These are phyloP conservation scores for Penicillium lagena DNA, from an alignment of 495 filamentous ascomycete genomes.

Conservation along the genomic window DNA sequence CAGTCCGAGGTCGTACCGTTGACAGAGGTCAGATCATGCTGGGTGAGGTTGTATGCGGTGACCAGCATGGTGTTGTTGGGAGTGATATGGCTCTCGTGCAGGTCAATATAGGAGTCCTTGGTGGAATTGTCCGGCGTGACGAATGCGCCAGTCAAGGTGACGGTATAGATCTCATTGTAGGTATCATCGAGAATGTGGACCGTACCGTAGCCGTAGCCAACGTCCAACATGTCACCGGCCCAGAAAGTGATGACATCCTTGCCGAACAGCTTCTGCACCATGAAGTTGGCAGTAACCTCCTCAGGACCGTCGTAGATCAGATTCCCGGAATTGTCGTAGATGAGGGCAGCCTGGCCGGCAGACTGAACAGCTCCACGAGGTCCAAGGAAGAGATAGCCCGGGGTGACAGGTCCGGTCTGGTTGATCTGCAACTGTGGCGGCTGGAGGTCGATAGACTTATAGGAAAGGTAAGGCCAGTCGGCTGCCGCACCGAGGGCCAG, in stretches of 20 bases:
- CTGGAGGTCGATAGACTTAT: conserved; percentile 19
- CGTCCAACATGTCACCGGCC: conserved; percentile 26
- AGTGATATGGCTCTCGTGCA: conserved; percentile 45
- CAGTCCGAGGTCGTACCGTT: conserved; percentile 29
- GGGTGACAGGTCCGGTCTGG: conserved; percentile 20
- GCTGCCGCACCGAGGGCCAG: no score
- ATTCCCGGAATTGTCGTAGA: conserved; percentile 27
- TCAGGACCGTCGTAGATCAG: conserved; percentile 28
- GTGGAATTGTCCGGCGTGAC: conserved; percentile 19
- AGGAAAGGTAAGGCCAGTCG: not conserved
- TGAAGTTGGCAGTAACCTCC: conserved; percentile 30
- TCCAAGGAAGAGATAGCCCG: conserved; percentile 30
- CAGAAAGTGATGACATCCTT: conserved; percentile 31
- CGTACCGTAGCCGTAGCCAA: conserved; percentile 26
- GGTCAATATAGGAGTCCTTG: conserved; percentile 29
- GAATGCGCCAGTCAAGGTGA: conserved; percentile 20
- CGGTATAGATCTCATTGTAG: conserved; percentile 32
- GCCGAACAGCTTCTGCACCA: conserved; percentile 24
- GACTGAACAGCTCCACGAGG: conserved; percentile 22
- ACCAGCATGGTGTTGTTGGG: conserved; percentile 44
- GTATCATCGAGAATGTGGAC: conserved; percentile 33
- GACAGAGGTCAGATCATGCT: conserved; percentile 37
- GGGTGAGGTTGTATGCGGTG: conserved; percentile 48
- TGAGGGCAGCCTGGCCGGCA: conserved; percentile 24
- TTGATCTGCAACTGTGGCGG: conserved; percentile 24